phyloP scores from a whole-genome alignment of 306 rosid species.

The Cyamopsis tetragonoloba region DNA sequence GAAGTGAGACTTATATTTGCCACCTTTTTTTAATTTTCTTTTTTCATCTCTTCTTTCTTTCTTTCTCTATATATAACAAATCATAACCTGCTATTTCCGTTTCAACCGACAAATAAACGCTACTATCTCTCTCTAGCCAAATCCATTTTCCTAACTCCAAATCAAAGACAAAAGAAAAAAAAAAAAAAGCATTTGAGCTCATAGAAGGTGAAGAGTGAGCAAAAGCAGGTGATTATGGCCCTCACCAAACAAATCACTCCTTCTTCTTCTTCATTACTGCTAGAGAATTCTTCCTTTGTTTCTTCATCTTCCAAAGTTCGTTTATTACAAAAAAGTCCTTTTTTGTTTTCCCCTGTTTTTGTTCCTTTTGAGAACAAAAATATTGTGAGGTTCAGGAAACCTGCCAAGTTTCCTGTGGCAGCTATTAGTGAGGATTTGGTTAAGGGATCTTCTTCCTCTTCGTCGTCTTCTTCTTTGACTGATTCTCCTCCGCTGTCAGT shows the following conservation, averaged over 20 bases:
- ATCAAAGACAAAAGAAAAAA: background rate
- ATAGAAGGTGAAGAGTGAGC: background rate
- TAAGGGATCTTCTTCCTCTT: conserved; percentile 21
- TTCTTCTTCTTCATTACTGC: conserved; percentile 42
- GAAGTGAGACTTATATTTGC: conserved; percentile 25
- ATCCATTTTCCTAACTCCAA: background rate
- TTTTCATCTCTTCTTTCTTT: background rate
- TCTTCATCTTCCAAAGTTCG: conserved; percentile 41
- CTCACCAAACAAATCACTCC: conserved; percentile 52
- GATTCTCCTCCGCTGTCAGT: background rate
- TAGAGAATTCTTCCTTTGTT: conserved; percentile 41
- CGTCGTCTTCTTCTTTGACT: background rate
- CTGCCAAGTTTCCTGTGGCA: conserved; percentile 55
- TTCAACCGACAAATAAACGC: conserved; percentile 27
- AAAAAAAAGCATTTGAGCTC: background rate
- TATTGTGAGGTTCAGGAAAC: conserved; percentile 35
- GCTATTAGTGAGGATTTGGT: conserved; percentile 81
- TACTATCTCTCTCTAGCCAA: background rate
- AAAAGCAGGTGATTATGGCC: conserved; percentile 49
- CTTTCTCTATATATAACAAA: conserved; percentile 14
- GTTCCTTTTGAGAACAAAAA: conserved; percentile 38
- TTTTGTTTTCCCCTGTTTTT: conserved; percentile 28
- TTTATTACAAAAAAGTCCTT: no score
- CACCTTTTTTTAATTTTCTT: conserved; percentile 9
- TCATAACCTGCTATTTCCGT: conserved; percentile 2